Evolutionary conservation across 1,284 basidiomycete species (phyloP).

Genomic region (Pseudozyma flocculosa): DNA sequence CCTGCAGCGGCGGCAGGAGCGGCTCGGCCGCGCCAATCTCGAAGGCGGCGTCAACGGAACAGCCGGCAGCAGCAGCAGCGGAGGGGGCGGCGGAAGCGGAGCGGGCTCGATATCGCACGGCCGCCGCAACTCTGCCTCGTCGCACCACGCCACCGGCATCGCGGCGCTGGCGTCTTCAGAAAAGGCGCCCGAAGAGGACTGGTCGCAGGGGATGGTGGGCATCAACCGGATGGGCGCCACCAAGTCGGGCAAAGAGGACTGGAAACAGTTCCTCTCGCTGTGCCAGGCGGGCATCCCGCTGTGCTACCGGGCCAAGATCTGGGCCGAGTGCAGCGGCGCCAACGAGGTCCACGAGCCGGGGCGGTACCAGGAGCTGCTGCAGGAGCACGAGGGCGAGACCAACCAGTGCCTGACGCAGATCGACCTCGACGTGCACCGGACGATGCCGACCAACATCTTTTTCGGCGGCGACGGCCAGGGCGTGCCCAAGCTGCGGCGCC

Average conservation of each 20-base stretch:
- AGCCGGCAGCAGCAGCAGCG: too few species aligned
- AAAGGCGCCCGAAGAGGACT: conserved; percentile 38
- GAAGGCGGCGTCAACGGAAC: too few species aligned
- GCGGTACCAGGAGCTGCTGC: conserved; percentile 79
- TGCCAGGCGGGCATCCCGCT: conserved; percentile 84
- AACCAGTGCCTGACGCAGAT: conserved; percentile 75
- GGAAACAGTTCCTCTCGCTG: conserved; percentile 75
- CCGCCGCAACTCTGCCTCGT: not conserved
- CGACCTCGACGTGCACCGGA: conserved; percentile 78
- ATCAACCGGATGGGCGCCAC: conserved; percentile 78
- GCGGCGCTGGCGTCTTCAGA: conserved; percentile 13
- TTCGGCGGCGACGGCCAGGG: conserved; percentile 94
- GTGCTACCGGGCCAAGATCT: conserved; percentile 76
- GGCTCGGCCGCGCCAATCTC: conserved; percentile 2
- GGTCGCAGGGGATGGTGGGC: conserved; percentile 67
- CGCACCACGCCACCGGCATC: not conserved
- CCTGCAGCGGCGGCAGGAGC: conserved; percentile 67
- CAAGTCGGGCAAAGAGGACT: conserved; percentile 70
- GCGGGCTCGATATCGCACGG: not conserved
- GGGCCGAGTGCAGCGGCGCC: conserved; percentile 88
- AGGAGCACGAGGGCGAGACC: conserved; percentile 64
- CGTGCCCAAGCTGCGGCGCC: conserved; percentile 82
- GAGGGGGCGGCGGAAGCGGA: too few species aligned
- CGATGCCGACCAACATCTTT: conserved; percentile 91
- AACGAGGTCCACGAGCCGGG: conserved; percentile 90